phyloP scores from a whole-genome alignment of 1,139 yeast species.

The Scheffersomyces parashehatae region DNA sequence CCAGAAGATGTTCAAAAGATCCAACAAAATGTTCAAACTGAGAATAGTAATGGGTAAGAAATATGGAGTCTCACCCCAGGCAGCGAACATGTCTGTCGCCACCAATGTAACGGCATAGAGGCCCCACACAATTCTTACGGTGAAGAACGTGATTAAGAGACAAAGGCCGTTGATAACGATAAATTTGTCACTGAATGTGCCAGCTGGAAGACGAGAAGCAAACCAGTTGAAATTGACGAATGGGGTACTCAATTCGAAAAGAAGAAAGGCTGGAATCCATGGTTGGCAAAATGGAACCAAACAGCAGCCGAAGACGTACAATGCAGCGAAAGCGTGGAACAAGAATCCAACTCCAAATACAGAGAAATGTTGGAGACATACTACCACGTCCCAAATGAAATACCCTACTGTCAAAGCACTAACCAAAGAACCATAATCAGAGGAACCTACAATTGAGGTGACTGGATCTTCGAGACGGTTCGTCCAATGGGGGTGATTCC shows the following conservation, averaged over 20 bases:
- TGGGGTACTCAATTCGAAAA: slow-evolving; percentile 92
- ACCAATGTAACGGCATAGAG: slow-evolving; percentile 64
- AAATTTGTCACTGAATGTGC: slow-evolving; percentile 50
- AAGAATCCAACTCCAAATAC: slow-evolving; percentile 82
- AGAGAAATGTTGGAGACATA: slow-evolving; percentile 60
- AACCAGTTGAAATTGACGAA: slow-evolving; percentile 92
- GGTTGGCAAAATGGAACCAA: slow-evolving; percentile 58
- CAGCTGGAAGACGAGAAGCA: slow-evolving; percentile 70
- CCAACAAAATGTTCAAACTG: slow-evolving; percentile 62
- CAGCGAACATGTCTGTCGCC: slow-evolving; percentile 52
- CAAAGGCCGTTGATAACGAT: slow-evolving; percentile 69
- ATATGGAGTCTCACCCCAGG: slow-evolving; percentile 27
- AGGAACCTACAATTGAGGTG: slow-evolving; percentile 57
- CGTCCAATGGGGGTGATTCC: slow-evolving; percentile 47
- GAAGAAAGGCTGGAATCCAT: slow-evolving; percentile 78
- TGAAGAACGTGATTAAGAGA: slow-evolving; percentile 70
- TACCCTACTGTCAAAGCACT: slow-evolving; percentile 77
- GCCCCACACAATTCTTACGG: slow-evolving; percentile 84
- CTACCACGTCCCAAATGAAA: slow-evolving; percentile 85
- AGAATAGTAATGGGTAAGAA: slow-evolving; percentile 50
- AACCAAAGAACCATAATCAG: slow-evolving; percentile 75
- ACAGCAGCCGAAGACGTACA: slow-evolving; percentile 65
- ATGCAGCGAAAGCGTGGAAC: slow-evolving; percentile 82
- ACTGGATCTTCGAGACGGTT: slow-evolving; percentile 47
- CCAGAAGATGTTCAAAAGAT: slow-evolving; percentile 72